Evolutionary conservation across 108 stramenopile genomes (phyloP), one percentile per base, ranked within the genome.

Genomic region (Aureococcus anophagefferens): DNA sequence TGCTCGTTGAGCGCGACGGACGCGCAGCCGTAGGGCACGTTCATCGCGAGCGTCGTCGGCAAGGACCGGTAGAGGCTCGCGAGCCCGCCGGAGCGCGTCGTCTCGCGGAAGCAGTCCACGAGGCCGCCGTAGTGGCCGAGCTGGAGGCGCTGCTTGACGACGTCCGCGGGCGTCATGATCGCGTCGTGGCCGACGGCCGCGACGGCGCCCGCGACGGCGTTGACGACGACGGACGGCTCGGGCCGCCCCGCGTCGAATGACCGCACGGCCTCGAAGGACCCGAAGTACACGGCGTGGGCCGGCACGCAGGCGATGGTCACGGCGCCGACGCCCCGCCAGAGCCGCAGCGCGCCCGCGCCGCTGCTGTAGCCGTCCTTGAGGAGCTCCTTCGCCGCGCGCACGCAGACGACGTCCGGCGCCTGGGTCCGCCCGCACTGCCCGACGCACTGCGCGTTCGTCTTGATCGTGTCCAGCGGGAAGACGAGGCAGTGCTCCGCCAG

Each of bases 101-200:
- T 68, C 14, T 68, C 62, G n/a, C 68, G 5, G 35, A 88, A 72
- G 62, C 89, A 86, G 80, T 92, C 81, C 3, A 74, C 21, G 51
- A 91, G 66, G 69, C 89, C 91, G 18, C 65, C 51, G 83, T 99
- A 94, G 79, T 96, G 91, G 16, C 98, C 98, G 66, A 99, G 84
- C 76, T 99, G 98, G 78, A 99, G 81, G 33, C 98, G 87, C 82
- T 99, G 98, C 85, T 99, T 99, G 75, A 99, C 76, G n/a, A 95
- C 94, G 83, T 98, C 96, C 80, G 96, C 81, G 14, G 98, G 96
- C 17, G 94, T 93, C 91, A 99, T 91, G 64, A 99, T 84, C 30
- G 89, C 65, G 77, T 99, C 98, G 75, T 99, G 98, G 7, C 84
- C 74, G 28, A 94, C 74, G 17, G 91, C 90, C 13, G 96, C 94